Evolutionary conservation across 306 rosid species (phyloP).

Genomic region (Fagus sylvatica): DNA sequence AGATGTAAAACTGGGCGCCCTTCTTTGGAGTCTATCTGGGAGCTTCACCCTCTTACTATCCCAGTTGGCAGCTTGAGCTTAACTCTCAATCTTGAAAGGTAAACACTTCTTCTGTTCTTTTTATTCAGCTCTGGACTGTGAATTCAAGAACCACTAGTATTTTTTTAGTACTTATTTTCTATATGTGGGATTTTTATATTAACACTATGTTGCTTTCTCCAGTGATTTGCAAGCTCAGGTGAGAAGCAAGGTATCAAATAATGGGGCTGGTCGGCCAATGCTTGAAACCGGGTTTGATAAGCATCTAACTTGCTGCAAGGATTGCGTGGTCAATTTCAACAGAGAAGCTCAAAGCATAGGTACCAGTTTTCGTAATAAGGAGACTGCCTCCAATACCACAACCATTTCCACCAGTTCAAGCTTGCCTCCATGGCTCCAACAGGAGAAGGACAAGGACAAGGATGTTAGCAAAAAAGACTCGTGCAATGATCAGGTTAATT

Average conservation of each 20-base stretch:
- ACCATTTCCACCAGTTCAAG: slow-evolving; percentile 34
- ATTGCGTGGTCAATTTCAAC: slow-evolving; percentile 49
- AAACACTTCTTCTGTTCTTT: neutral
- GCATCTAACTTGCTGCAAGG: slow-evolving; percentile 49
- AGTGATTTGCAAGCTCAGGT: slow-evolving; percentile 52
- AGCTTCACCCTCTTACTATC: slow-evolving; percentile 72
- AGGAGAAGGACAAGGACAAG: slow-evolving; percentile 57
- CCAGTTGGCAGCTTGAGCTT: slow-evolving; percentile 77
- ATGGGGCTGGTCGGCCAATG: slow-evolving; percentile 16
- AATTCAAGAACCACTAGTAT: neutral
- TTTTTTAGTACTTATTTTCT: neutral
- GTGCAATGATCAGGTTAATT: slow-evolving; percentile 43
- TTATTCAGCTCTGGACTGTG: neutral
- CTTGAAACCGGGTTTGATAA: slow-evolving; percentile 31
- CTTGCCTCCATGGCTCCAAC: slow-evolving; percentile 77
- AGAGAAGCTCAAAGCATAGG: slow-evolving; percentile 48
- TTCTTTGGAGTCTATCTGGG: slow-evolving; percentile 78
- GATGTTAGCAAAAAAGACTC: slow-evolving; percentile 43
- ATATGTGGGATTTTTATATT: slow-evolving; percentile 1
- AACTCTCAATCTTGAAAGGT: slow-evolving; percentile 77
- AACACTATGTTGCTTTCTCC: slow-evolving; percentile 9
- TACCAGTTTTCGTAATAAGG: slow-evolving; percentile 29
- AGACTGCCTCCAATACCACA: slow-evolving; percentile 6
- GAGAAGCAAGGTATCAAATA: slow-evolving; percentile 42
- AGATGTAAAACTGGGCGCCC: slow-evolving; percentile 66